Evolutionary conservation across 148 eudicot species (phyloP).

Genomic region (Camellia lanceoleosa): DNA sequence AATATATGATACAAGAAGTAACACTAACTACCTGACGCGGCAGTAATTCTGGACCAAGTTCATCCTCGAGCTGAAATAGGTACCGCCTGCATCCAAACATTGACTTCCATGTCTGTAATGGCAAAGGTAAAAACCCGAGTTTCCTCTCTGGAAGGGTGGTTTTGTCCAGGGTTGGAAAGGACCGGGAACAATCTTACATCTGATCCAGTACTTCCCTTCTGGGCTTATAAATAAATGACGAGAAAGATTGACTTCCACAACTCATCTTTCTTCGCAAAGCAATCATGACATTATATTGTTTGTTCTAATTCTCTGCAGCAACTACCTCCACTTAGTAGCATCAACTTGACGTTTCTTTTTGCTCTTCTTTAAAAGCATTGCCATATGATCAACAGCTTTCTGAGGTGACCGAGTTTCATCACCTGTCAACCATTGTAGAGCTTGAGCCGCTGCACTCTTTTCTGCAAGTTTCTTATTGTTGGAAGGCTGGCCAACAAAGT

Average conservation of each 20-base stretch:
- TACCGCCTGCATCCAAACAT: neutral
- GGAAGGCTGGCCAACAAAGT: conserved; percentile 74
- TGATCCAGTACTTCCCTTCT: neutral
- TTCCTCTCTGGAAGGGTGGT: neutral
- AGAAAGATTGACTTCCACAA: neutral
- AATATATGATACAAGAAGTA: conserved; percentile 7
- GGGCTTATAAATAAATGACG: neutral
- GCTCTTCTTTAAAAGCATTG: conserved; percentile 62
- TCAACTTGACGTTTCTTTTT: conserved; percentile 43
- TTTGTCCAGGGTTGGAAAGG: neutral
- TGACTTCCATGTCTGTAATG: neutral
- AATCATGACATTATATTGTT: neutral
- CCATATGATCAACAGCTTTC: conserved; percentile 54
- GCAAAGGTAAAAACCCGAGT: neutral
- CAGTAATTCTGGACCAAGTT: neutral
- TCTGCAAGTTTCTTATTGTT: conserved; percentile 82
- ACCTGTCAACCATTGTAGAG: conserved; percentile 77
- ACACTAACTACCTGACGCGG: conserved; percentile 14
- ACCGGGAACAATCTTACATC: neutral
- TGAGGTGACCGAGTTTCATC: conserved; percentile 63
- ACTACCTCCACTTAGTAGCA: conserved; percentile 32
- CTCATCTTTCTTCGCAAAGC: neutral
- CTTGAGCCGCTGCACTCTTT: conserved; percentile 88
- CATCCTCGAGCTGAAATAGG: neutral
- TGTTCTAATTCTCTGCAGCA: neutral